Evolutionary conservation across 2,329 filamentous ascomycete genomes (phyloP).

Genomic region (Epichloe amarillans): DNA sequence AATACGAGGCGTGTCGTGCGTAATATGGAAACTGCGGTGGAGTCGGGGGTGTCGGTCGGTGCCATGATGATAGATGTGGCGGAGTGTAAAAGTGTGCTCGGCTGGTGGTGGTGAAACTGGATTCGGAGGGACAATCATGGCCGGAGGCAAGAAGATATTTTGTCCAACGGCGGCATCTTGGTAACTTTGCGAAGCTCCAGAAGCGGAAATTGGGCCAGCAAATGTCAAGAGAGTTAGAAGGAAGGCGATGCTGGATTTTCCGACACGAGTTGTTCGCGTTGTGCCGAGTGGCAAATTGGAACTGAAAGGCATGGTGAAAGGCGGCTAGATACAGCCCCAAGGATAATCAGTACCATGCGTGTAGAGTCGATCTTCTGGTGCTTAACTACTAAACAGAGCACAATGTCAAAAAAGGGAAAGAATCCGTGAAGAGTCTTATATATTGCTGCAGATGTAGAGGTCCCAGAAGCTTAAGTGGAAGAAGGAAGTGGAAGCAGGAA

Average conservation of each 20-base stretch:
- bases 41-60: constrained; percentile 64
- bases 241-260: constrained; percentile 48
- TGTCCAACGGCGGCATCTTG: constrained; percentile 22
- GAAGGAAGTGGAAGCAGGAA: too few relatives aligned
- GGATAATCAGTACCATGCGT: constrained; percentile 1
- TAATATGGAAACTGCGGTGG: constrained; percentile 63
- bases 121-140: constrained; percentile 25
- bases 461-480: too few relatives aligned
- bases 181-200: constrained; percentile 14
- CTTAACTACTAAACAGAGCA: too few relatives aligned
- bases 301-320: neutral
- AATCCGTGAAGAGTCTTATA: too few relatives aligned
- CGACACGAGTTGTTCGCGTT: constrained; percentile 38
- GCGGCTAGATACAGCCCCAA: constrained; percentile 3
- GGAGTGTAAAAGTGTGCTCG: constrained; percentile 53
- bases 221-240: constrained; percentile 56
- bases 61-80: constrained; percentile 89
- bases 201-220: constrained; percentile 27
- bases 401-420: too few relatives aligned
- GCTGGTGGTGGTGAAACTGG: constrained; percentile 32
- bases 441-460: too few relatives aligned
- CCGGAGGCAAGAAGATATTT: constrained; percentile 29
- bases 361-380: neutral
- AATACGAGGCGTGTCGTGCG: constrained; percentile 35
- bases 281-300: neutral